phyloP scores from a whole-genome alignment of 1,284 basidiomycete species.

The Ceratorhiza oryzae-sativae region DNA sequence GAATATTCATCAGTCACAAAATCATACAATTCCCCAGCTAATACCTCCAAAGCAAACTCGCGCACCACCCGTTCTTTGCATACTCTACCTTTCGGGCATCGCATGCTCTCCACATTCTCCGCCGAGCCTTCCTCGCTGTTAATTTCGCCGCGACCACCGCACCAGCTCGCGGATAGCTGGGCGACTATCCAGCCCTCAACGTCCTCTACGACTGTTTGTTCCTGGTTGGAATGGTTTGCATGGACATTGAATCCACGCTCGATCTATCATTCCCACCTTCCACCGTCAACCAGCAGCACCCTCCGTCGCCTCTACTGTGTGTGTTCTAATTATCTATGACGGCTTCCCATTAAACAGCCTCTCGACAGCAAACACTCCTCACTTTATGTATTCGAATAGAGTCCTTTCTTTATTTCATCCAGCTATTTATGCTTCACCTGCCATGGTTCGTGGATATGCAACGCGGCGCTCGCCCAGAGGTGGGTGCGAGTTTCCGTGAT shows the following conservation, averaged over 20 bases:
- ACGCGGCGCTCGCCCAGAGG: conserved; percentile 8
- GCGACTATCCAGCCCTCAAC: neutral
- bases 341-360: conserved; percentile 4
- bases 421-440: neutral
- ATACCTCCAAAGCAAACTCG: neutral
- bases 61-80: neutral
- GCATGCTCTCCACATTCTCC: conserved; percentile 26
- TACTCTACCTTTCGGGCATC: neutral
- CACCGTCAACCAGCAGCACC: neutral
- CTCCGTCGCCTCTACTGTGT: conserved; percentile 16
- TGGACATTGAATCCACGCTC: conserved; percentile 3
- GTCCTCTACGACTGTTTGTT: neutral
- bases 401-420: conserved; percentile 29
- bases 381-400: conserved; percentile 17
- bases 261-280: neutral
- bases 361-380: conserved; percentile 2
- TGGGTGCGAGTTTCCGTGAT: neutral
- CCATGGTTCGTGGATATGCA: conserved; percentile 23
- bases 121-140: neutral
- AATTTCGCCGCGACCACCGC: neutral
- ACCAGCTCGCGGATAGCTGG: neutral
- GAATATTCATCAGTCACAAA: neutral
- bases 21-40: neutral
- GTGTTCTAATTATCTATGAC: neutral
- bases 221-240: neutral